A percentile compares a stretch with the other conserved stretches of the same genome.
phyloP scores from a whole-genome alignment of 345 rosid genomes.

The Turnera subulata region DNA sequence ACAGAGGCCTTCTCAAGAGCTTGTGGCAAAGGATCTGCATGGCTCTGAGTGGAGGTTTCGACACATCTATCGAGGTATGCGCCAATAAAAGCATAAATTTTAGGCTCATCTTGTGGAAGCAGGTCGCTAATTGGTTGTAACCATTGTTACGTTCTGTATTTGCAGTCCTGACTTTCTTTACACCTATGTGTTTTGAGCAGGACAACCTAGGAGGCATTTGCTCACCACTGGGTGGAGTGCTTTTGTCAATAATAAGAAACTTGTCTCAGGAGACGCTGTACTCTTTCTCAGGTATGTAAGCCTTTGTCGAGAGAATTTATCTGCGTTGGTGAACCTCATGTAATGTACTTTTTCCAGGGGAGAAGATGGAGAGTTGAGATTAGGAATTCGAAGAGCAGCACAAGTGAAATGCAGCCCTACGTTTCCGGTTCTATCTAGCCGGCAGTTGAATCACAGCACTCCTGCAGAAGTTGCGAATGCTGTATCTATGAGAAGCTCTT shows the following conservation, averaged over 20 bases:
- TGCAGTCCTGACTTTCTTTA: neutral
- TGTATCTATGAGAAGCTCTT: slow-evolving; percentile 48
- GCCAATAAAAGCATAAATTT: neutral
- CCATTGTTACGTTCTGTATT: neutral
- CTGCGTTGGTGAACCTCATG: slow-evolving; percentile 1
- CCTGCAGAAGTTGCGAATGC: slow-evolving; percentile 67
- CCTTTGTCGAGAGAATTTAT: neutral
- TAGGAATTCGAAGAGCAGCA: slow-evolving; percentile 90
- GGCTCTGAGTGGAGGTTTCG: slow-evolving; percentile 96
- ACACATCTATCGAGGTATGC: slow-evolving; percentile 86
- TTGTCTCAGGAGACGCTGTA: slow-evolving; percentile 98
- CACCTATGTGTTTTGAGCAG: slow-evolving; percentile 32
- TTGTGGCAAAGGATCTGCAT: slow-evolving; percentile 93
- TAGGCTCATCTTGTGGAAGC: neutral
- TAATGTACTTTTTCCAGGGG: slow-evolving; percentile 52
- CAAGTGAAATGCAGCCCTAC: slow-evolving; percentile 55
- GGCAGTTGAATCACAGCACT: slow-evolving; percentile 51
- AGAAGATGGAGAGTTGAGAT: slow-evolving; percentile 82
- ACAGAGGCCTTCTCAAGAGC: slow-evolving; percentile 97
- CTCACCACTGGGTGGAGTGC: slow-evolving; percentile 99
- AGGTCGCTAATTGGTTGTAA: neutral
- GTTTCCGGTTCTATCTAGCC: slow-evolving; percentile 43
- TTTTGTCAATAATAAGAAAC: slow-evolving; percentile 95
- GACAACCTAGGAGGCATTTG: slow-evolving; percentile 98
- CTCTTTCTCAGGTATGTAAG: slow-evolving; percentile 74